phyloP scores from a whole-genome alignment of 2,329 filamentous ascomycete species.

The Aureobasidium sp. region DNA sequence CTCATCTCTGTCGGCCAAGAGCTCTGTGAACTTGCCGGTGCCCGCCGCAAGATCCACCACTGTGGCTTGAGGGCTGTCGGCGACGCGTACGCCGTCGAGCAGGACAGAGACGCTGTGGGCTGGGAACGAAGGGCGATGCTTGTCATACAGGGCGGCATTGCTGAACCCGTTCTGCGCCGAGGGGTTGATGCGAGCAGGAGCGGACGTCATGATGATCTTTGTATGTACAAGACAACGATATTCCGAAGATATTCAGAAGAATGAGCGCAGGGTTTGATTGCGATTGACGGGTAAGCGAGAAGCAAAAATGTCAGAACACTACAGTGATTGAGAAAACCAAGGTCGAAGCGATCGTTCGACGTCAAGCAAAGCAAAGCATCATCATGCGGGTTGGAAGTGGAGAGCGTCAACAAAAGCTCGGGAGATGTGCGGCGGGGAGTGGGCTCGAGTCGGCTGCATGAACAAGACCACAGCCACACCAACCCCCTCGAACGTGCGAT shows the following conservation, averaged over 20 bases:
- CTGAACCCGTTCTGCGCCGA: conserved; percentile 48
- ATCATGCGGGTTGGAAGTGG: conserved; percentile 1
- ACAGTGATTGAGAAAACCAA: neutral
- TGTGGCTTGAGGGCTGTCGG: conserved; percentile 34
- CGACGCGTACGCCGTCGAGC: conserved; percentile 46
- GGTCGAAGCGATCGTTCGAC: neutral
- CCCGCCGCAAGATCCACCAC: conserved; percentile 59
- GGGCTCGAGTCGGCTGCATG: neutral
- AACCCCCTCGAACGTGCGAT: conserved; percentile 4
- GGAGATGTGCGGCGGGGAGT: neutral
- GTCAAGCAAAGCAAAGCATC: conserved; percentile 7
- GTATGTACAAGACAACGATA: neutral
- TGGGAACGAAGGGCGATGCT: conserved; percentile 59
- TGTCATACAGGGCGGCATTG: conserved; percentile 56
- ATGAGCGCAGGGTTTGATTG: conserved; percentile 1
- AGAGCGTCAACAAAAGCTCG: neutral
- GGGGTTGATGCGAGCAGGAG: conserved; percentile 14
- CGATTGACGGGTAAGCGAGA: neutral
- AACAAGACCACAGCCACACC: conserved; percentile 7
- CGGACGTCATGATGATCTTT: conserved; percentile 1
- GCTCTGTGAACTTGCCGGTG: conserved; percentile 62
- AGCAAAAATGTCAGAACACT: neutral
- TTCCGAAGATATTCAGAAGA: neutral
- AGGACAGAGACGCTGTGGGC: conserved; percentile 49
- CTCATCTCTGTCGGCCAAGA: conserved; percentile 51